Percentiles rank a stretch among this genome's conserved stretches.
phyloP scores from a whole-genome alignment of 495 filamentous ascomycete species.

The Hyaloscypha variabilis region DNA sequence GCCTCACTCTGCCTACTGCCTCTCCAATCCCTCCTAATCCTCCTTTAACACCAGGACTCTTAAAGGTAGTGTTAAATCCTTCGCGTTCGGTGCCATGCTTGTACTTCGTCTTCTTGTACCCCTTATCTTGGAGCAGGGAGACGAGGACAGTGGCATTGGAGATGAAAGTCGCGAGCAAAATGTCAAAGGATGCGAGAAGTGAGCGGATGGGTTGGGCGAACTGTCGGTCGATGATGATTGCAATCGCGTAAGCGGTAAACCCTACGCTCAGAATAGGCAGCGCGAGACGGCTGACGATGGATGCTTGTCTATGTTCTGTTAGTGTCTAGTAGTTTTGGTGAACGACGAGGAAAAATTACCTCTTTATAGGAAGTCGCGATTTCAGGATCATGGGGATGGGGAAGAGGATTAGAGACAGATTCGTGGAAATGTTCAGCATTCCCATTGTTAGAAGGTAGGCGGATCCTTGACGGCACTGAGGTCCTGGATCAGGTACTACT shows the following conservation, averaged over 20 bases:
- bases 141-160: slow-evolving; percentile 81
- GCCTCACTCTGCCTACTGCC: slow-evolving; percentile 32
- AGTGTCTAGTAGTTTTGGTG: not conserved
- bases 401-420: slow-evolving; percentile 81
- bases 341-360: slow-evolving; percentile 50
- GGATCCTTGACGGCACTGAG: slow-evolving; percentile 79
- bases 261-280: slow-evolving; percentile 24
- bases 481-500: slow-evolving; percentile 86
- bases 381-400: slow-evolving; percentile 83
- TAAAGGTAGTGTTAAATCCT: slow-evolving; percentile 27
- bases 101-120: slow-evolving; percentile 75
- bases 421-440: slow-evolving; percentile 81
- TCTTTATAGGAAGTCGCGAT: slow-evolving; percentile 64
- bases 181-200: slow-evolving; percentile 75
- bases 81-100: slow-evolving; percentile 44
- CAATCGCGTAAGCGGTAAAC: slow-evolving; percentile 56
- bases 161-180: slow-evolving; percentile 72
- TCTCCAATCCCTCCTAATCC: slow-evolving; percentile 19
- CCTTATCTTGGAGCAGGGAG: slow-evolving; percentile 77
- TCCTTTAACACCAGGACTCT: no score
- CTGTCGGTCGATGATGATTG: slow-evolving; percentile 59
- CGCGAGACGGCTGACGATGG: slow-evolving; percentile 21
- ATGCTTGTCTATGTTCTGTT: slow-evolving; percentile 21
- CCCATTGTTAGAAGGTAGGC: slow-evolving; percentile 87
- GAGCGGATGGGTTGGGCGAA: slow-evolving; percentile 73